Conservation (phyloP, 2,329 filamentous ascomycete species). For the Hysterium pulicare region DNA sequence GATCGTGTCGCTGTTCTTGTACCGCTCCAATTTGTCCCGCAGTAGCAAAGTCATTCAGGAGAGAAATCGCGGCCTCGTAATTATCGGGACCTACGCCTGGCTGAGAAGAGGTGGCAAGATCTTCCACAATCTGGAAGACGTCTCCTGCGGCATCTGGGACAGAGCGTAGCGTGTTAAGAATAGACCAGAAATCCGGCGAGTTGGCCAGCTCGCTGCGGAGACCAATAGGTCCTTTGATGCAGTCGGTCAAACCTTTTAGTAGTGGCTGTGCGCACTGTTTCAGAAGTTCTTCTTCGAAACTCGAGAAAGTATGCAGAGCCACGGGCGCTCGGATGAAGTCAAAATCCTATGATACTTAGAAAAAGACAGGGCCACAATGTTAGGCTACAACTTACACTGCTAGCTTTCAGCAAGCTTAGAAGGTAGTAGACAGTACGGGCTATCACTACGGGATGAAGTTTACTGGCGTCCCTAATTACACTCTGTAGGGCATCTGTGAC, state of each 20-base stretch:
- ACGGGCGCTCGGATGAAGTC: constrained; percentile 91
- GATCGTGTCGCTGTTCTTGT: constrained; percentile 67
- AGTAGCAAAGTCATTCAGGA: constrained; percentile 87
- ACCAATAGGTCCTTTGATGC: constrained; percentile 72
- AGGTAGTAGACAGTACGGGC: constrained; percentile 85
- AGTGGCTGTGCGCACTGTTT: constrained; percentile 73
- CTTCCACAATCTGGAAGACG: constrained; percentile 85
- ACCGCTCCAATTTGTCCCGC: constrained; percentile 70
- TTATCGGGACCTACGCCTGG: constrained; percentile 91
- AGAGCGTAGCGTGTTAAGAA: constrained; percentile 71
- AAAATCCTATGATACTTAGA: constrained; percentile 59
- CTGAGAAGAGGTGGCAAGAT: constrained; percentile 65
- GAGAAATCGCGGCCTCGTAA: constrained; percentile 79
- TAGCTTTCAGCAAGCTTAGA: constrained; percentile 73
- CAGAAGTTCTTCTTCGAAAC: constrained; percentile 73
- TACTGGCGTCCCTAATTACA: constrained; percentile 73
- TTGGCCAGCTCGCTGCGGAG: constrained; percentile 90
- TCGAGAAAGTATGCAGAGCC: constrained; percentile 85
- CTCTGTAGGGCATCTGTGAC: constrained; percentile 78
- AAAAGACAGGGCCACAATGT: not conserved
- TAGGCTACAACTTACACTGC: constrained; percentile 63
- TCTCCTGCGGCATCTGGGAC: constrained; percentile 68
- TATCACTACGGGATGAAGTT: constrained; percentile 78
- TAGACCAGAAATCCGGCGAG: constrained; percentile 95
- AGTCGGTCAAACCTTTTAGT: constrained; percentile 73